Evolutionary conservation across 306 rosid species (phyloP).

Genomic region (Gleditsia sinensis): DNA sequence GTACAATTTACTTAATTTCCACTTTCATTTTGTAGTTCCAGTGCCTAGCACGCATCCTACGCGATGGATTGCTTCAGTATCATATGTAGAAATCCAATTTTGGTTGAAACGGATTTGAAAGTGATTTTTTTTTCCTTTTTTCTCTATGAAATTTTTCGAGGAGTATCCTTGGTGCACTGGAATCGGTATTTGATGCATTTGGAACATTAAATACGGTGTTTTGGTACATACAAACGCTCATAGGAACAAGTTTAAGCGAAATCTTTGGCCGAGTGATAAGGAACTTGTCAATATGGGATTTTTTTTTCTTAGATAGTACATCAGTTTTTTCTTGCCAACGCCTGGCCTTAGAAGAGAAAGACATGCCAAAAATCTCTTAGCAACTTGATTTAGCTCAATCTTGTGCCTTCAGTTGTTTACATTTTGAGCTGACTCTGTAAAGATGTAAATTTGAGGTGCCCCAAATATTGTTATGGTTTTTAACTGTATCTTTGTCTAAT

Average conservation of each 20-base stretch:
- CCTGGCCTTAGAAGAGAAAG: neutral
- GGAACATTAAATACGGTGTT: neutral
- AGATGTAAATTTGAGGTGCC: neutral
- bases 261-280: neutral
- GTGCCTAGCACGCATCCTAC: neutral
- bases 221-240: neutral
- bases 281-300: neutral
- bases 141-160: neutral
- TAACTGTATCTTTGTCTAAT: neutral
- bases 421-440: slow-evolving; percentile 17
- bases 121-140: neutral
- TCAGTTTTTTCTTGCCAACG: neutral
- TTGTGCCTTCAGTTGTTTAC: neutral
- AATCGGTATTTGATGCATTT: neutral
- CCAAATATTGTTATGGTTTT: neutral
- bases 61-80: neutral
- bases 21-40: neutral
- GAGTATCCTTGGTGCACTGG: neutral
- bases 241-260: neutral
- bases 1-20: neutral
- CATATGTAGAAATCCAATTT: neutral
- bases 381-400: neutral
- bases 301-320: neutral
- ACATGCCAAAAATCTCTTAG: neutral
- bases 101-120: neutral